A percentile compares a stretch with the other conserved stretches of the same genome.
Conservation (phyloP, 768 basidiomycete genomes). For the Podaxis sp. region DNA sequence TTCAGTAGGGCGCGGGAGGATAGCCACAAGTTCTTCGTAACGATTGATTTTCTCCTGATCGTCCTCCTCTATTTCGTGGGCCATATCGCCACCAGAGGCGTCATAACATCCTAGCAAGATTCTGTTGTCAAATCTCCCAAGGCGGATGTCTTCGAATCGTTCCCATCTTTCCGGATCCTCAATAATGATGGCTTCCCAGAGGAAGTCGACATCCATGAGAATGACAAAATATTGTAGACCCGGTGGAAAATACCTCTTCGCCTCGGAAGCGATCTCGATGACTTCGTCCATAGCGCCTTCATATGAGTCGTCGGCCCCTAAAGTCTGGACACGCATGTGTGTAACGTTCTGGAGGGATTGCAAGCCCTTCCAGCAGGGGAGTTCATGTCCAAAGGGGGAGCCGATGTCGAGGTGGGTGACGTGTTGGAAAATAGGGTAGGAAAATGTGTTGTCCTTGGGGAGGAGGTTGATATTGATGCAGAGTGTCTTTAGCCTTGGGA, state of each 20-base stretch:
- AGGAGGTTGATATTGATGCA: slow-evolving; percentile 4
- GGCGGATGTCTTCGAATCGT: background rate
- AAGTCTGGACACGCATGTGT: slow-evolving; percentile 1
- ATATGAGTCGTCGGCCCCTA: background rate
- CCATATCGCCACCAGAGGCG: background rate
- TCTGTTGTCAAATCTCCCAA: background rate
- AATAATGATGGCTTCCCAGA: background rate
- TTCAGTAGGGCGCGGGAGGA: background rate
- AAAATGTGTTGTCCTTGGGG: slow-evolving; percentile 2
- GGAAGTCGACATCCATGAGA: background rate
- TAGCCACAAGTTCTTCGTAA: background rate
- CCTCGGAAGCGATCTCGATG: background rate
- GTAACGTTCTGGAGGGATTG: background rate
- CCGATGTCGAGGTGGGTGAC: slow-evolving; percentile 7
- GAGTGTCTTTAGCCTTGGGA: background rate
- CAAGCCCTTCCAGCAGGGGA: slow-evolving; percentile 4
- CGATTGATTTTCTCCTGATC: background rate
- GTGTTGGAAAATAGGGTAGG: slow-evolving; percentile 7
- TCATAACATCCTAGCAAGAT: slow-evolving; percentile 1
- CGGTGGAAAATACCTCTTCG: background rate
- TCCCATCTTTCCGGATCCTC: background rate
- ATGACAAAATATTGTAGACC: background rate
- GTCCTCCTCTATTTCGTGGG: background rate
- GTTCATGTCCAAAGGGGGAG: background rate
- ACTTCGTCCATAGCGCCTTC: background rate